phyloP scores from a whole-genome alignment of 306 rosid genomes.

The Delonix regia region DNA sequence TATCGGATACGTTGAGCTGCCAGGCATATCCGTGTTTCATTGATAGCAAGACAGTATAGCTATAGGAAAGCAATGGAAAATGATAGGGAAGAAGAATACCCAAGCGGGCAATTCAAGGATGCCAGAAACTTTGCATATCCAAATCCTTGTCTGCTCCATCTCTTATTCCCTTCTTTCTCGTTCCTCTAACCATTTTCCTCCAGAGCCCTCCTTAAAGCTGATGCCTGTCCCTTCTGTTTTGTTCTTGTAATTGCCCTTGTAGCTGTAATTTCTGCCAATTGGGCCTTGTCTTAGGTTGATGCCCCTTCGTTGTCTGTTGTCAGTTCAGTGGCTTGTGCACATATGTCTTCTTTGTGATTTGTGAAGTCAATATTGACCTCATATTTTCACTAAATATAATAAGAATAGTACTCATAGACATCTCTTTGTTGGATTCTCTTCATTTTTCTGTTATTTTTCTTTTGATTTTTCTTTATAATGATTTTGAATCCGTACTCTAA shows the following conservation, averaged over 20 bases:
- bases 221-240: neutral
- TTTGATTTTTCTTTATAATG: constrained; percentile 5
- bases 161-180: neutral
- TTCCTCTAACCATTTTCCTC: neutral
- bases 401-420: neutral
- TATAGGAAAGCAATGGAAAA: neutral
- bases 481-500: neutral
- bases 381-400: constrained; percentile 23
- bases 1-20: too few relatives aligned
- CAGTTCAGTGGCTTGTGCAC: neutral
- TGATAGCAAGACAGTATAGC: neutral
- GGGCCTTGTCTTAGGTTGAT: neutral
- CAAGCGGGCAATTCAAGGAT: neutral
- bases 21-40: too few relatives aligned
- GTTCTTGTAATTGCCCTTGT: neutral
- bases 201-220: neutral
- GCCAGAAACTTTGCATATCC: neutral
- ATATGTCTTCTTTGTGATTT: neutral
- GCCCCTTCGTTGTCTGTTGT: neutral
- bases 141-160: neutral
- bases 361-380: neutral
- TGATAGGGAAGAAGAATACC: too few relatives aligned
- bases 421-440: neutral
- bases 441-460: constrained; percentile 1
- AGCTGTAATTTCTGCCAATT: neutral